phyloP scores from a whole-genome alignment of 2,329 filamentous ascomycete species.

The Cladosporium sphaerospermum region DNA sequence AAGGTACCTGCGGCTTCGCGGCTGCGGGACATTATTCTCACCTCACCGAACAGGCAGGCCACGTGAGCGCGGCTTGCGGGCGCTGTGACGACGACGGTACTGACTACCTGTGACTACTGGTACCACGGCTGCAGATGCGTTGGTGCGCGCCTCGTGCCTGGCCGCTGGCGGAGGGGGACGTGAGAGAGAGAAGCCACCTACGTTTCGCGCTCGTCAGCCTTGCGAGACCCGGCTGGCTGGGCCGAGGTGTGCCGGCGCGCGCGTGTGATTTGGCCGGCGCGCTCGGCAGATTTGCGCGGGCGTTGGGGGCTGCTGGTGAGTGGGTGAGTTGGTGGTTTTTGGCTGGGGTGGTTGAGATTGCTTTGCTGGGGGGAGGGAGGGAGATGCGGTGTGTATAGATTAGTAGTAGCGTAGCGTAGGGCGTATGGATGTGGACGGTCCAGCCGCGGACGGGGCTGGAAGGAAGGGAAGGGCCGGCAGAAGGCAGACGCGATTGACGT shows the following conservation, averaged over 20 bases:
- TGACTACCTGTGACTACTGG: too few relatives aligned
- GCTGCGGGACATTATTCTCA: too few relatives aligned
- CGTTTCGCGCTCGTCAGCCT: conserved; percentile 9
- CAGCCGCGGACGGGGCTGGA: too few relatives aligned
- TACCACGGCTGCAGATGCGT: neutral
- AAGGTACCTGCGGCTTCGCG: too few relatives aligned
- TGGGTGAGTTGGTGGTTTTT: neutral
- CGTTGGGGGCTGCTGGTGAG: too few relatives aligned
- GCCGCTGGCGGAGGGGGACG: neutral
- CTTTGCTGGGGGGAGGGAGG: too few relatives aligned
- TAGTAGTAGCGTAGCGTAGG: neutral
- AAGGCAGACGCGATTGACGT: too few relatives aligned
- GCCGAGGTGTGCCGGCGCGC: conserved; percentile 13
- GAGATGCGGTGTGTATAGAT: neutral
- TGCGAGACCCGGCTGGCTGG: conserved; percentile 10
- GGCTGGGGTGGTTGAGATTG: neutral
- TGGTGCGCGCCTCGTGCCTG: conserved; percentile 12
- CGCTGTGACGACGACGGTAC: too few relatives aligned
- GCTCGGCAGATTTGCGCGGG: neutral
- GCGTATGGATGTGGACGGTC: neutral
- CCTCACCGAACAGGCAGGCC: too few relatives aligned
- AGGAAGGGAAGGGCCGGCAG: too few relatives aligned
- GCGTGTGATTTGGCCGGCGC: neutral
- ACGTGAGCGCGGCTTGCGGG: neutral
- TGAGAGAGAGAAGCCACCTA: conserved; percentile 5